phyloP scores from a whole-genome alignment of 2,329 filamentous ascomycete species.

The Xylariaceae sp. region DNA sequence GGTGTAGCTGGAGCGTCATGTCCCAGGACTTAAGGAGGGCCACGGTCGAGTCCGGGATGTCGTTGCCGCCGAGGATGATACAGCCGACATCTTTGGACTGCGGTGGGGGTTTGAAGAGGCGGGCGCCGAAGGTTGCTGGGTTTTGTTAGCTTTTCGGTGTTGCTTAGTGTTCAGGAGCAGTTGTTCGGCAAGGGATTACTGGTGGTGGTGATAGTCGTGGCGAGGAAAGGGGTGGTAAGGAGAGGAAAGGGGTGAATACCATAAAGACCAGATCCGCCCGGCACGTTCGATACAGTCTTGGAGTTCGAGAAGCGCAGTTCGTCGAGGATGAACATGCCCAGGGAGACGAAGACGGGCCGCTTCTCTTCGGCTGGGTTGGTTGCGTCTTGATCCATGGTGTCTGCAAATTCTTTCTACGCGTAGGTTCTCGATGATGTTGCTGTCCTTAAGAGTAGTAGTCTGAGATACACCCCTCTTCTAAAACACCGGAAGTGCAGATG shows the following conservation, averaged over 20 bases:
- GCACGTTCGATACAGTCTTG: slow-evolving; percentile 2
- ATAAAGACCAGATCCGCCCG: slow-evolving; percentile 13
- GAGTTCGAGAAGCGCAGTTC: slow-evolving; percentile 13
- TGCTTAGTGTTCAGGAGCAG: too few relatives aligned
- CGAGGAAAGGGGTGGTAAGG: not conserved
- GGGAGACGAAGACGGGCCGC: slow-evolving; percentile 8
- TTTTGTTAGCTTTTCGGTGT: not conserved
- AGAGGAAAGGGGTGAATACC: not conserved
- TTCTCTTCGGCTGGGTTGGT: not conserved
- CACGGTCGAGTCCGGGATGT: slow-evolving; percentile 7
- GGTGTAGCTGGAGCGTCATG: slow-evolving; percentile 1
- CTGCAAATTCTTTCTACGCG: not conserved
- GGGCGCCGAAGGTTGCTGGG: slow-evolving; percentile 12
- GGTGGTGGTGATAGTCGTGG: not conserved
- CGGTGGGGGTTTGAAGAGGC: slow-evolving; percentile 8
- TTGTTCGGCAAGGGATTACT: not conserved
- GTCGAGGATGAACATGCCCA: slow-evolving; percentile 16
- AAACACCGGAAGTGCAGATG: not conserved
- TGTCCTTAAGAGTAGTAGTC: not conserved
- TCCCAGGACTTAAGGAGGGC: slow-evolving; percentile 10
- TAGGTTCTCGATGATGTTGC: not conserved
- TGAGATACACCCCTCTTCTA: not conserved
- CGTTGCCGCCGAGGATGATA: slow-evolving; percentile 7
- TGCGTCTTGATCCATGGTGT: not conserved
- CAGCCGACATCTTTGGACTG: slow-evolving; percentile 6